Evolutionary conservation across 257 asterid genomes (phyloP), one percentile per base, ranked within the genome.

Genomic region (Hygrophila difformis): DNA sequence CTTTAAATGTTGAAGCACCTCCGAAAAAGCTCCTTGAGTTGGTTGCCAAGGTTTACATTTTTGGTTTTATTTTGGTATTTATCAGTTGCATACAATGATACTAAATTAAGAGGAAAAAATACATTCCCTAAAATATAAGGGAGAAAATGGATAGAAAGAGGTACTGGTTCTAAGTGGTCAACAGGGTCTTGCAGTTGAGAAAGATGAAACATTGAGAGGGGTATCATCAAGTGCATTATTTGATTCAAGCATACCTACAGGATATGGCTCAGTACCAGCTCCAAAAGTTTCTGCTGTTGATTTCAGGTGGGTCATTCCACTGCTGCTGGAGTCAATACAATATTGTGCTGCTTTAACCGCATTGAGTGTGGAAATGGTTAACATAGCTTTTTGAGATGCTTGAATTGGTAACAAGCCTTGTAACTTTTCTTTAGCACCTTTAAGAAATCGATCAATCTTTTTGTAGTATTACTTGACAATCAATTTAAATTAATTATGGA

Each of bases 131-230:
- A 26, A 26, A 26, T 26, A 26, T 26, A 5, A 26, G 8, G 31
- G 31, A 26, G 7, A n/a, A n/a, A n/a, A n/a, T n/a, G 39, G 8
- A 33, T 57, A 29, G 43, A 40, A 47, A 46, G 54, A 17, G 13
- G 56, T 47, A 18, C 39, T 54, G 56, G 62, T 55, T 65, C 67
- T 68, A 61, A 65, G 71, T 64, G 55, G 65, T 77, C 59, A 55
- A 61, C 93, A 80, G 93, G 93, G 95, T 69, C 93, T 84, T 75
- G 93, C 82, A 75, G 89, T 61, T 74, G 95, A 80, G 67, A 84
- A 77, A 49, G 93, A 77, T 66, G 93, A 77, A 56, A 62, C 56
- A 55, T 52, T 65, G 65, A 70, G 81, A 54, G 93, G 93, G 40
- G 65, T 70, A 50, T 42, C 76, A 16, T 72, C 81, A 34, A 53